Percentiles rank a stretch among this genome's conserved stretches.
phyloP scores from a whole-genome alignment of 768 basidiomycete species.

The Serendipita sp. region DNA sequence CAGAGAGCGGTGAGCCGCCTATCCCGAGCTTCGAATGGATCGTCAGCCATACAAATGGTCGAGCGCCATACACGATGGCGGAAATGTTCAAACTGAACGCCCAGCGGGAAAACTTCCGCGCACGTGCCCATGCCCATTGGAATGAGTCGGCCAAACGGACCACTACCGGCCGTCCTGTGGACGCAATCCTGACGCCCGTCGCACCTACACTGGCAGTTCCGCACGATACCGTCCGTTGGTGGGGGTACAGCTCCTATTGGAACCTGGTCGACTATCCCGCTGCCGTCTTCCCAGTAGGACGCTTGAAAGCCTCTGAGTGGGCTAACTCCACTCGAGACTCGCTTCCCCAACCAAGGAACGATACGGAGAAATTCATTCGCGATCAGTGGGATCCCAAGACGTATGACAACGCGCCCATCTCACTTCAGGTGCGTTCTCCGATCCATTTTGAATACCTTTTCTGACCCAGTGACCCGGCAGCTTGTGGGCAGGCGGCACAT shows the following conservation, averaged over 20 bases:
- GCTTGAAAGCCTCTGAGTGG: constrained; percentile 18
- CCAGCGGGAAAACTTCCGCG: constrained; percentile 28
- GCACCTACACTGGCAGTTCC: constrained; percentile 33
- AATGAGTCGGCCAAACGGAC: constrained; percentile 24
- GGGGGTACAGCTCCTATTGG: constrained; percentile 37
- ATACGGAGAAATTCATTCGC: constrained; percentile 21
- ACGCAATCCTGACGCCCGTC: constrained; percentile 31
- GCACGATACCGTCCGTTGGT: constrained; percentile 32
- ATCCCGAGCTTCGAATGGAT: constrained; percentile 32
- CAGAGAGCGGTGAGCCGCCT: constrained; percentile 18
- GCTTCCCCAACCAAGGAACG: constrained; percentile 18
- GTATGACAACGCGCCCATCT: constrained; percentile 29
- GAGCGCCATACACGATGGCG: constrained; percentile 23
- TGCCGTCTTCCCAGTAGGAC: constrained; percentile 31
- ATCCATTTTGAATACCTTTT: not conserved
- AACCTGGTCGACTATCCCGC: constrained; percentile 35
- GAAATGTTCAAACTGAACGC: constrained; percentile 31
- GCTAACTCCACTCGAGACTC: constrained; percentile 1
- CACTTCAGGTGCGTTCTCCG: constrained; percentile 21
- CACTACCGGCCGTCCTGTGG: constrained; percentile 28
- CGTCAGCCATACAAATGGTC: constrained; percentile 24
- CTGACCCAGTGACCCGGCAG: not conserved
- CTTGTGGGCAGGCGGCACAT: constrained; percentile 34
- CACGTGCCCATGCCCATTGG: constrained; percentile 28
- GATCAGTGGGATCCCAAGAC: constrained; percentile 27